Base-by-base conservation (phyloP, 768 basidiomycete genomes). In the Hericium erinaceus region DNA sequence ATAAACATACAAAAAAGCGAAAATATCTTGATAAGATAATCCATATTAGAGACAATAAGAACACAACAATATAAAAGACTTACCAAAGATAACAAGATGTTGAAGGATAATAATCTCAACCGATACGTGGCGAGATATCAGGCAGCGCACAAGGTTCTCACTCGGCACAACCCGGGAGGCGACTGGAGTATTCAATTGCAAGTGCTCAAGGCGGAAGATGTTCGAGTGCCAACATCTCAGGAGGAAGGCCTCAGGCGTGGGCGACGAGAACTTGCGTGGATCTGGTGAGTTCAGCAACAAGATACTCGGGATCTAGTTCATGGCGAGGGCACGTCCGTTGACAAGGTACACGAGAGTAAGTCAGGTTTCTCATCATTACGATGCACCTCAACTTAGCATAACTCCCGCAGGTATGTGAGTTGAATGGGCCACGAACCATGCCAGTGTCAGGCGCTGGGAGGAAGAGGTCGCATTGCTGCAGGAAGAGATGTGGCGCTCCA, bases 401-500 rank as follows among this genome's bases (percentile, higher is more conserved):
- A 16, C 16, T 40, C 39, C 24, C 13, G 39, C 37, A 52, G 58
- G 40, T 48, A 41, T 60, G n/a, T 55, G 61, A 16, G 49, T 54
- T n/a, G 59, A 62, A 37, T 62, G 61, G 60, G 48, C 46, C 9
- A 50, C 46, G 54, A 12, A 37, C 9, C 48, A 41, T 18, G 62
- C 62, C 10, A 51, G 62, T 2, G 38, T 37, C 6, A 33, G 51
- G 10, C 44, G 60, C 1, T 63, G 62, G 62, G 37, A 39, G 15
- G 62, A 63, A 41, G 60, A 63, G 26, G 46, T 53, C 9, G 10
- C 28, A 16, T 54, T 60, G 2, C 18, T 61, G 8, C 15, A 33
- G 10, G 62, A 70, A 53, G 71, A 72, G 56, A 72, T 71, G 71
- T 48, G 66, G 1, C 60, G 68, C 0, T 39, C 57, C 0, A 2